Evolutionary conservation across 2,329 filamentous ascomycete species (phyloP).

Genomic region (Beauveria australis): DNA sequence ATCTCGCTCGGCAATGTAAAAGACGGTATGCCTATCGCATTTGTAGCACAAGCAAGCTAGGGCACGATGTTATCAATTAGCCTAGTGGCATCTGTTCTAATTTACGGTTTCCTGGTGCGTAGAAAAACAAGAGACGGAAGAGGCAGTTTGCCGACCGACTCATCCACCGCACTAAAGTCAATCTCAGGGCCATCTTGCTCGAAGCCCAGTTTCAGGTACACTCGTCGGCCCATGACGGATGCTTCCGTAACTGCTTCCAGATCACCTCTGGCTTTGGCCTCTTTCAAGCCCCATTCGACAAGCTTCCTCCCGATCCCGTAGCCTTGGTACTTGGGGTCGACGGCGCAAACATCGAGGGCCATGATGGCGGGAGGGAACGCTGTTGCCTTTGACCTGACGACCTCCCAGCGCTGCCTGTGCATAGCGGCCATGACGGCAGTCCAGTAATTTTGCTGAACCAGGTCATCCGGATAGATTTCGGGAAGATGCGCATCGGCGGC

Average conservation of each 20-base stretch:
- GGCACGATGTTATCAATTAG: no score
- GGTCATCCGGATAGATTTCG: conserved; percentile 33
- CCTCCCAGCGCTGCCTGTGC: conserved; percentile 32
- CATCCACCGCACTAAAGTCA: conserved; percentile 32
- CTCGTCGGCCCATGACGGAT: conserved; percentile 38
- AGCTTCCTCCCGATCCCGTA: conserved; percentile 35
- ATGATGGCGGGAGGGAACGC: conserved; percentile 36
- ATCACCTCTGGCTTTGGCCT: conserved; percentile 30
- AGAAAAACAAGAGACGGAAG: conserved; percentile 40
- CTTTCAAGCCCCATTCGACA: conserved; percentile 40
- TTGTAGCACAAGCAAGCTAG: no score
- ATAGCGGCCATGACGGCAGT: conserved; percentile 36
- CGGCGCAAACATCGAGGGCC: conserved; percentile 41
- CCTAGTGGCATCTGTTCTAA: no score
- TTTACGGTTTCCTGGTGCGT: conserved; percentile 23
- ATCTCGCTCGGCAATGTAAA: not conserved
- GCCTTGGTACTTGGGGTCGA: conserved; percentile 46
- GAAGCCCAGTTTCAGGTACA: conserved; percentile 40
- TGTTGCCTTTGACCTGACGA: conserved; percentile 31
- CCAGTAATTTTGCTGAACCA: conserved; percentile 37
- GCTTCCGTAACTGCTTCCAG: conserved; percentile 38
- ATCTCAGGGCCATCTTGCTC: conserved; percentile 32
- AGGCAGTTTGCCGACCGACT: conserved; percentile 26
- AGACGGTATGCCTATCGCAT: conserved; percentile 11
- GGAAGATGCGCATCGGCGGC: conserved; percentile 23